phyloP scores from a whole-genome alignment of 2,329 filamentous ascomycete species.

The Zasmidium citrigriseum region DNA sequence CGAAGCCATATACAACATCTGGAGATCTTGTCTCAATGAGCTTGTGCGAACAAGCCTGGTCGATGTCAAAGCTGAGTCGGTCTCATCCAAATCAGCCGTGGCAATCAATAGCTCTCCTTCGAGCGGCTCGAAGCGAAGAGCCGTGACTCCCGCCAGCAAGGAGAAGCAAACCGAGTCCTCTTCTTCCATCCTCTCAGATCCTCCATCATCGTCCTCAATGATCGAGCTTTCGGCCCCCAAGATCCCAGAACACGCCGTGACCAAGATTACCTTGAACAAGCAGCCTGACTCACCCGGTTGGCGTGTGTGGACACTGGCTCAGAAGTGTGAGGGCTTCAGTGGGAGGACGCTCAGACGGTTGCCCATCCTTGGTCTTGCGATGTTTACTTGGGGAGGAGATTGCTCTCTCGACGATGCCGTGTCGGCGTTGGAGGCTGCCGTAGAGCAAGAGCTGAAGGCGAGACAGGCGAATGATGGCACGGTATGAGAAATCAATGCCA shows the following conservation, averaged over 20 bases:
- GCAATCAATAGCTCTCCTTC: background rate
- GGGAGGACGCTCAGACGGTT: constrained; percentile 45
- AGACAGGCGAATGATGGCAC: constrained; percentile 6
- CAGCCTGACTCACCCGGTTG: constrained; percentile 28
- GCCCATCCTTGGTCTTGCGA: constrained; percentile 43
- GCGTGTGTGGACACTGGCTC: constrained; percentile 36
- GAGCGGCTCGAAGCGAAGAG: background rate
- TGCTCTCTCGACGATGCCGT: constrained; percentile 42
- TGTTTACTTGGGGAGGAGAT: constrained; percentile 38
- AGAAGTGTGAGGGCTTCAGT: constrained; percentile 41
- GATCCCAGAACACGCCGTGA: constrained; percentile 35
- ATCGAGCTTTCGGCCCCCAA: constrained; percentile 12
- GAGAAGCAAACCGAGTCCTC: background rate
- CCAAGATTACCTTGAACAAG: constrained; percentile 22
- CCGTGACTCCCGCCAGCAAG: background rate
- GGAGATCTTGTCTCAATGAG: constrained; percentile 50
- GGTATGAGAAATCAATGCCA: background rate
- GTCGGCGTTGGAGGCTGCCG: constrained; percentile 38
- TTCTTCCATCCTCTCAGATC: background rate
- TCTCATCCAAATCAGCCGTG: background rate
- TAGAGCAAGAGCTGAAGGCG: constrained; percentile 35
- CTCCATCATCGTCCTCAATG: constrained; percentile 8
- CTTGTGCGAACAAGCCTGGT: constrained; percentile 43
- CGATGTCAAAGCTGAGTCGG: constrained; percentile 19
- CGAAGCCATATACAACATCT: constrained; percentile 49